Conservation (phyloP, 2,329 filamentous ascomycete genomes). For the Elsinoe fawcettii region DNA sequence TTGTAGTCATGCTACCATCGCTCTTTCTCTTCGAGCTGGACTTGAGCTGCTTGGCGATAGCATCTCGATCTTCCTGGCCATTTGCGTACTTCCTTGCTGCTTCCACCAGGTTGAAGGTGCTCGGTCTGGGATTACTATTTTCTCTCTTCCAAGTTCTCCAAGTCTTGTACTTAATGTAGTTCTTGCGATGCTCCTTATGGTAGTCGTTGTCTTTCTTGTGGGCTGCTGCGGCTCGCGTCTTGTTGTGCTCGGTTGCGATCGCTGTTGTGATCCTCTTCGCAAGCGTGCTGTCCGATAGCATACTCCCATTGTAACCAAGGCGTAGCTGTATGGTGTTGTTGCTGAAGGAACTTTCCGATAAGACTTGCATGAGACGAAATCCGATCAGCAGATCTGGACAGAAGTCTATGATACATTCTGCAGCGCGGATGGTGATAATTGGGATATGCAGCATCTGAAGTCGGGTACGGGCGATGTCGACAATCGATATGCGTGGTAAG, state of each 20-base stretch:
- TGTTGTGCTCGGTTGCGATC: slow-evolving; percentile 21
- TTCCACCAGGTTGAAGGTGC: neutral
- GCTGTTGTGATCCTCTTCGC: slow-evolving; percentile 31
- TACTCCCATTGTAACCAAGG: slow-evolving; percentile 29
- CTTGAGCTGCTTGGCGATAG: neutral
- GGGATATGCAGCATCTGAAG: slow-evolving; percentile 24
- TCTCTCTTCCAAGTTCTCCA: slow-evolving; percentile 7
- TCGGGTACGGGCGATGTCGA: slow-evolving; percentile 28
- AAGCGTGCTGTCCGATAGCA: slow-evolving; percentile 29
- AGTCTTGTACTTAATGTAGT: slow-evolving; percentile 15
- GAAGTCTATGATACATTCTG: slow-evolving; percentile 31
- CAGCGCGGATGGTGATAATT: slow-evolving; percentile 26
- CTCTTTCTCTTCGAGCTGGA: neutral
- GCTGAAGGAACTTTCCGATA: slow-evolving; percentile 25
- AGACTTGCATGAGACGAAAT: slow-evolving; percentile 29
- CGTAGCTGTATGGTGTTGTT: slow-evolving; percentile 30
- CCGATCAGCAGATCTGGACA: slow-evolving; percentile 30
- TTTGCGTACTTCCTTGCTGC: neutral
- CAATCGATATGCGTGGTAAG: slow-evolving; percentile 26
- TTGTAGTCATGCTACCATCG: neutral
- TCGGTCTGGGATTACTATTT: neutral
- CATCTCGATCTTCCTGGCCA: neutral
- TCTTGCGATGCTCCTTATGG: slow-evolving; percentile 10
- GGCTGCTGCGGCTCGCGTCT: neutral
- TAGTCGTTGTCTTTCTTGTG: neutral